phyloP scores from a whole-genome alignment of 2,329 filamentous ascomycete genomes.

The Aspergillus luchuensis region DNA sequence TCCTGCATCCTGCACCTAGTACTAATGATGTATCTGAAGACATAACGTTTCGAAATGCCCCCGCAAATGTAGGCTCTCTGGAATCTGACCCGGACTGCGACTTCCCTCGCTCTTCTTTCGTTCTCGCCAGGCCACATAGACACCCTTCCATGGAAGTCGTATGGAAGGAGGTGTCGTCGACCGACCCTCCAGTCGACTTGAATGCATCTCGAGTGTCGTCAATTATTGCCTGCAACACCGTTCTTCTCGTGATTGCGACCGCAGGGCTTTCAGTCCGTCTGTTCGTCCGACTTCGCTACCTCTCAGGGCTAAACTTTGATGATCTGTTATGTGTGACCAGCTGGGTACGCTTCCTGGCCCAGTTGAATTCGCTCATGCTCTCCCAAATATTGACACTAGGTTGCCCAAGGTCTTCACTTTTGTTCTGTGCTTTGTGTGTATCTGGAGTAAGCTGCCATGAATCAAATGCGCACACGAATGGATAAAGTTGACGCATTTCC shows the following conservation, averaged over 20 bases:
- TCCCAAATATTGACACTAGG: background rate
- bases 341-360: background rate
- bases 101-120: background rate
- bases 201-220: background rate
- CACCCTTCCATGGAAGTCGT: background rate
- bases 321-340: background rate
- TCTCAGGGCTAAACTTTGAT: background rate
- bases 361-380: no score
- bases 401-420: background rate
- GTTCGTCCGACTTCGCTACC: slow-evolving; percentile 5
- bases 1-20: background rate
- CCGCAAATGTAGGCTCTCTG: background rate
- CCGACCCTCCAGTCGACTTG: background rate
- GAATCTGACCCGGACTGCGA: background rate
- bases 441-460: background rate
- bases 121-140: background rate
- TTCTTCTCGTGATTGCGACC: slow-evolving; percentile 1
- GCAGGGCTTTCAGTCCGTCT: slow-evolving; percentile 1
- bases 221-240: slow-evolving; percentile 3
- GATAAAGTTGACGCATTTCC: background rate
- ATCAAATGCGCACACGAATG: no score
- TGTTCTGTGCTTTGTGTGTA: background rate
- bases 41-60: background rate
- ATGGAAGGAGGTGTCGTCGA: background rate
- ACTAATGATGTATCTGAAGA: background rate